Evolutionary conservation across 108 stramenopile genomes (phyloP), one percentile per base, ranked within the genome.

Genomic region (Asterionellopsis glacialis): DNA sequence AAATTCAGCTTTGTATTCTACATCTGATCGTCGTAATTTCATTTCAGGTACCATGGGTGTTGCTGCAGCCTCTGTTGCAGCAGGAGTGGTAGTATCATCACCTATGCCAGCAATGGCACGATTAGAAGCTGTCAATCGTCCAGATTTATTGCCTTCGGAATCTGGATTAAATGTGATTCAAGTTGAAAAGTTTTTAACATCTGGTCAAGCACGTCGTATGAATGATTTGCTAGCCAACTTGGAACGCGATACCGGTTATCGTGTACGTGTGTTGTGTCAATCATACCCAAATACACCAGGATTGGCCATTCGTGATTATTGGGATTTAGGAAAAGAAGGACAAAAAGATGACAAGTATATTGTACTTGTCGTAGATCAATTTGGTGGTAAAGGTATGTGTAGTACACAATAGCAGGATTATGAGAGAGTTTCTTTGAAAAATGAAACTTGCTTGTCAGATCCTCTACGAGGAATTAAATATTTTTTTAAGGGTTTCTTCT

Each of bases 311-410:
- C 61, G 70, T 51, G 91, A 92, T 63, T 92, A 92, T 56, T 92
- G 91, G 91, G 78, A 79, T 68, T 61, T 92, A n/a, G 91, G 87
- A 11, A 92, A 88, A 62, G 91, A 92, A 63, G 87, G 77, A 55
- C 82, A 84, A 60, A 91, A 91, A 61, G 91, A 92, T 59, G 91
- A 92, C 74, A 92, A 92, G 57, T 92, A 89, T 68, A 64, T 92
- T 23, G 86, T 92, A 1, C 68, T 92, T 39, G 84, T 92, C 13
- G 91, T 87, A 11, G 91, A 92, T 72, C 76, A 92, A 64, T 92
- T 92, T 65, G 87, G 91, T 24, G 91, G 91, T 15, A 72, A 72
- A 54, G 87, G 68, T 66, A 66, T 12, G 57, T 64, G n/a, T n/a
- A n/a, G n/a, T n/a, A n/a, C n/a, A n/a, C n/a, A n/a, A n/a, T n/a